A percentile compares a stretch with the other conserved stretches of the same genome.
These are phyloP conservation scores for Myriosclerotinia curreyana DNA, from an alignment of 2,329 filamentous ascomycete genomes.

Conservation along the genomic window DNA sequence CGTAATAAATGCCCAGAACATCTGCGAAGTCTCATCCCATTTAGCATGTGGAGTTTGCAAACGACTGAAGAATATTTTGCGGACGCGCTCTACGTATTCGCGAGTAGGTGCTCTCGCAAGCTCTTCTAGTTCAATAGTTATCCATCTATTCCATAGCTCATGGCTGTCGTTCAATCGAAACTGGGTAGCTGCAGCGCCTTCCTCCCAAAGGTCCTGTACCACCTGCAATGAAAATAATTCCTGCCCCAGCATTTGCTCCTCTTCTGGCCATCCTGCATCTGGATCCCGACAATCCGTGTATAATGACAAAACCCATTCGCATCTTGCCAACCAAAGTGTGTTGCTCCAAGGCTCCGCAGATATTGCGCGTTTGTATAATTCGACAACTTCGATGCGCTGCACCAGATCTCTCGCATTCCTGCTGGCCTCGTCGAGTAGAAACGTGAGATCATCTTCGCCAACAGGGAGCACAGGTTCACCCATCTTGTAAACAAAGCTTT, in stretches of 20 bases:
- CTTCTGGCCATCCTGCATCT: slow-evolving; percentile 57
- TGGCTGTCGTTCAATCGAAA: slow-evolving; percentile 76
- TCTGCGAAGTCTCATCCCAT: slow-evolving; percentile 72
- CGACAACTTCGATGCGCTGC: slow-evolving; percentile 65
- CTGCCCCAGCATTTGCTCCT: slow-evolving; percentile 65
- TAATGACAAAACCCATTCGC: slow-evolving; percentile 72
- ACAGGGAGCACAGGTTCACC: slow-evolving; percentile 53
- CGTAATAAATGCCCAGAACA: slow-evolving; percentile 71
- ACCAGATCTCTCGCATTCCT: slow-evolving; percentile 60
- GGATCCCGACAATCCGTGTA: slow-evolving; percentile 61
- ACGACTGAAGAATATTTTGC: slow-evolving; percentile 66
- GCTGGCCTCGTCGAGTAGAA: slow-evolving; percentile 71
- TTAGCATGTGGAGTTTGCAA: slow-evolving; percentile 69
- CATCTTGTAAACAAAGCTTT: slow-evolving; percentile 30
- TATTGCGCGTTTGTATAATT: slow-evolving; percentile 68
- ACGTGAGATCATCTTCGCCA: slow-evolving; percentile 69
- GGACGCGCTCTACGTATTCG: slow-evolving; percentile 61
- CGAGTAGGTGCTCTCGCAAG: slow-evolving; percentile 55
- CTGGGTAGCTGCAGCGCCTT: slow-evolving; percentile 68
- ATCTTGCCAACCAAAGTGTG: slow-evolving; percentile 73
- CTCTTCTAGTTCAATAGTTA: slow-evolving; percentile 67
- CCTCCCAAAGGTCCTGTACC: slow-evolving; percentile 66
- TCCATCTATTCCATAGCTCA: slow-evolving; percentile 74
- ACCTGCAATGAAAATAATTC: slow-evolving; percentile 69
- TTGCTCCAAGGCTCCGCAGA: slow-evolving; percentile 70